Conservation (phyloP, 176 grass and related monocot species). For the Aegilops speltoides region DNA sequence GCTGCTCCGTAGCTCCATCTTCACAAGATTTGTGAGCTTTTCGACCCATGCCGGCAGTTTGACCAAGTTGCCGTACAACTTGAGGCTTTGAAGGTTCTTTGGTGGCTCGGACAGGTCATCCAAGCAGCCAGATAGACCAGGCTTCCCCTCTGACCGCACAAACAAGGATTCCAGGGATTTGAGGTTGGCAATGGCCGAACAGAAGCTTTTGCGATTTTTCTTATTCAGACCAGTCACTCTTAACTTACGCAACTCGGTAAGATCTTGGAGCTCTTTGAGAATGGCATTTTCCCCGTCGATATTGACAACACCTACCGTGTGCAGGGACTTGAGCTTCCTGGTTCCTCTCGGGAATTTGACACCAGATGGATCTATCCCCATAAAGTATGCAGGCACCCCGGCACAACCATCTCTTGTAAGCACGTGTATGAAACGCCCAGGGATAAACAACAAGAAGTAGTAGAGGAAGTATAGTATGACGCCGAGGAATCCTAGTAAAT, state of each 20-base stretch:
- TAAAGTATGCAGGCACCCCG: background rate
- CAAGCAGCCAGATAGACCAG: background rate
- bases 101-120: background rate
- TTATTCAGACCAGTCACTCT: background rate
- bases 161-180: background rate
- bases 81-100: background rate
- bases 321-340: background rate
- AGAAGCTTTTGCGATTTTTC: background rate
- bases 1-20: background rate
- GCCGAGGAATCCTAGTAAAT: too few relatives aligned
- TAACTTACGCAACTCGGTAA: background rate
- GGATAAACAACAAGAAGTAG: background rate
- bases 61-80: background rate
- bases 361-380: background rate
- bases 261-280: background rate
- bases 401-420: background rate
- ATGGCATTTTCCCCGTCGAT: background rate
- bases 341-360: background rate
- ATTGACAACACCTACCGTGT: background rate
- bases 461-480: background rate
- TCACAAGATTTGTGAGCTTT: background rate
- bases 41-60: background rate
- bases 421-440: background rate
- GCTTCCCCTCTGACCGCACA: background rate
- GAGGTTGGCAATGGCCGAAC: background rate